Percentiles rank a stretch among this genome's conserved stretches.
Conservation (phyloP, 2,329 filamentous ascomycete genomes). For the Beauveria caledonica region DNA sequence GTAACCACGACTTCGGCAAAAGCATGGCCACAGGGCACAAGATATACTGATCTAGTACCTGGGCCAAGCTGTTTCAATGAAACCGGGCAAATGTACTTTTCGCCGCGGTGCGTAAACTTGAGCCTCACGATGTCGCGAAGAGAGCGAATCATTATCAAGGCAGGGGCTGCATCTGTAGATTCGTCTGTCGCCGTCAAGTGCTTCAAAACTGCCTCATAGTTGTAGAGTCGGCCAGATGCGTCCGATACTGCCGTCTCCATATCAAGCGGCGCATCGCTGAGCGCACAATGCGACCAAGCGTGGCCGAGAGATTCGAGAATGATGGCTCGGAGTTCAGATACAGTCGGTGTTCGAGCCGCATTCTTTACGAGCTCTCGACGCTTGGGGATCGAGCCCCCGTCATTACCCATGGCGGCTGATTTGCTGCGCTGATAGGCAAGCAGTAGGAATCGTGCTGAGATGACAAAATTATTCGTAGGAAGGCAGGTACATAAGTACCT, state of each 20-base stretch:
- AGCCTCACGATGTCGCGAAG: slow-evolving; percentile 83
- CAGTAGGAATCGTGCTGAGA: not conserved
- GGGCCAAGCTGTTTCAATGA: slow-evolving; percentile 81
- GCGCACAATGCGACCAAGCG: slow-evolving; percentile 77
- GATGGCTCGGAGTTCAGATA: slow-evolving; percentile 81
- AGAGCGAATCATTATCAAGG: slow-evolving; percentile 58
- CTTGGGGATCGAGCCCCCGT: slow-evolving; percentile 92
- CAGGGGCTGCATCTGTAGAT: slow-evolving; percentile 39
- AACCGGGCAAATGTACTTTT: slow-evolving; percentile 74
- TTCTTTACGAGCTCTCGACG: slow-evolving; percentile 94
- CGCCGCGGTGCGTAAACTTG: slow-evolving; percentile 49
- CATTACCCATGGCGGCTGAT: slow-evolving; percentile 70
- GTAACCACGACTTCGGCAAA: slow-evolving; percentile 82
- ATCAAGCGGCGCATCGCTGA: slow-evolving; percentile 70
- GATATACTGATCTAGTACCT: slow-evolving; percentile 69
- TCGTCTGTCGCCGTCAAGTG: slow-evolving; percentile 51
- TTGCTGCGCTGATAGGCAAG: slow-evolving; percentile 9
- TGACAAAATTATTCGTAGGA: too few species aligned
- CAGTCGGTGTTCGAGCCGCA: slow-evolving; percentile 72
- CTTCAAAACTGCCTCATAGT: slow-evolving; percentile 82
- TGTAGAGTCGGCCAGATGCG: slow-evolving; percentile 76
- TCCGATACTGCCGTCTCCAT: slow-evolving; percentile 73
- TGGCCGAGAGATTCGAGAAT: slow-evolving; percentile 79
- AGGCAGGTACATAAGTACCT: too few species aligned
- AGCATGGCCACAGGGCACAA: slow-evolving; percentile 92